These are phyloP conservation scores for Blastomyces percursus DNA, from an alignment of 2,329 filamentous ascomycete species.

Conservation along the genomic window DNA sequence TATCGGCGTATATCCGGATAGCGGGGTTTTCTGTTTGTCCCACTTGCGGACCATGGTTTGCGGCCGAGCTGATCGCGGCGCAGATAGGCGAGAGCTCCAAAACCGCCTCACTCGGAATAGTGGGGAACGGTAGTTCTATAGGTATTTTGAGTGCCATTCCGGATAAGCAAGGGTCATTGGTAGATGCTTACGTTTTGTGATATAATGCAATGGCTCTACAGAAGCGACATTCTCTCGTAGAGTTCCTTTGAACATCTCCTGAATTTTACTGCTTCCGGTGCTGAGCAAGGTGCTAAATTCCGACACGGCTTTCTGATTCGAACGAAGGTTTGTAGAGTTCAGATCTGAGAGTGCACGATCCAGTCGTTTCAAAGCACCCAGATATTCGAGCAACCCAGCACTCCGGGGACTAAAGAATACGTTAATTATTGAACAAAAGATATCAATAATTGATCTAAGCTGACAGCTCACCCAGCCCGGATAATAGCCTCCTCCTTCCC, in stretches of 20 bases:
- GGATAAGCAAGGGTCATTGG: not conserved
- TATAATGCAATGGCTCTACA: constrained; percentile 81
- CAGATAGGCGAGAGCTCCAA: constrained; percentile 71
- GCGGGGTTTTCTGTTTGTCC: constrained; percentile 51
- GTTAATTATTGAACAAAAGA: not conserved
- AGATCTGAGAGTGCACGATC: constrained; percentile 76
- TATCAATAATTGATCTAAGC: not conserved
- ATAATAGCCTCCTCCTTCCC: constrained; percentile 88
- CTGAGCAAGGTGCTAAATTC: constrained; percentile 70
- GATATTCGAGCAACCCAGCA: constrained; percentile 70
- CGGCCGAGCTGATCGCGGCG: constrained; percentile 57
- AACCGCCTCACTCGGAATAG: constrained; percentile 63
- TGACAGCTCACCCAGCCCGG: constrained; percentile 52
- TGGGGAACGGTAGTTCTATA: constrained; percentile 61
- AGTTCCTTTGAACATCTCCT: constrained; percentile 70
- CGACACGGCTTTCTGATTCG: constrained; percentile 78
- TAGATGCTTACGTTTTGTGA: constrained; percentile 62
- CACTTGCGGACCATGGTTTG: constrained; percentile 41
- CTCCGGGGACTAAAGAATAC: constrained; percentile 53
- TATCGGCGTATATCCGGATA: constrained; percentile 73
- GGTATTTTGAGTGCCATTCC: not conserved
- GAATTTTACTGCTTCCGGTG: constrained; percentile 69
- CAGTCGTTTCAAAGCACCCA: constrained; percentile 79
- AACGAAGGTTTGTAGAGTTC: constrained; percentile 77
- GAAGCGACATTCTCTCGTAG: constrained; percentile 67